Base-by-base conservation (phyloP, 73 alveolate species). In the Uronychia setigera region DNA sequence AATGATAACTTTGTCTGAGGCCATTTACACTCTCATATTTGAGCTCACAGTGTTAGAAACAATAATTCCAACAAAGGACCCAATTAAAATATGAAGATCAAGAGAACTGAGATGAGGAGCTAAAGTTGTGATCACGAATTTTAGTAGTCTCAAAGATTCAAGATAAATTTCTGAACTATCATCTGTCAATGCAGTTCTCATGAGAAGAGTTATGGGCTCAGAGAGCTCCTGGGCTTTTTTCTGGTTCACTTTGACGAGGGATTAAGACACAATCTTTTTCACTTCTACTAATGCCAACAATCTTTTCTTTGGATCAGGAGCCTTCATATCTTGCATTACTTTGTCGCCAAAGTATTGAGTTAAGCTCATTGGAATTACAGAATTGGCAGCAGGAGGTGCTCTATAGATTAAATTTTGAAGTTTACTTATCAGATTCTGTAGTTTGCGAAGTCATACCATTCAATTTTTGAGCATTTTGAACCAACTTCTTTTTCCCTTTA, bases 1-100 rank as follows among this genome's bases (percentile, higher is more conserved):
- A 1, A 89, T 46, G 32, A 89, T 89, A 26, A 89, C 95, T 58
- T 89, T 89, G 59, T 89, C 95, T 77, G 92, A 78, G 9, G 95
- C 92, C 74, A 89, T 87, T 67, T 89, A 83, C 19, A 84, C 78
- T n/a, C 95, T 29, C 35, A 89, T 79, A 75, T 89, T 89, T 33
- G 84, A 29, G 77, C 87, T 58, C 33, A 84, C 89, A 0, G 92
- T 84, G 78, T 89, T 89, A 1, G 92, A 75, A 1, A 89, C 92
- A 28, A 89, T 89, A 29, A 89, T 79, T 0, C 95, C 90, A 26
- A 89, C 74, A 33, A 89, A 89, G 0, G 92, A 84, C 26, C 95
- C 95, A 29, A 89, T 82, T 77, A 89, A 76, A 0, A 89, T 57
- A 60, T 89, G 92, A 1, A 89, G 74, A 29, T 89, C 95, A 0